Base-by-base conservation (phyloP, 768 basidiomycete species). In the Lactifluus volemus region DNA sequence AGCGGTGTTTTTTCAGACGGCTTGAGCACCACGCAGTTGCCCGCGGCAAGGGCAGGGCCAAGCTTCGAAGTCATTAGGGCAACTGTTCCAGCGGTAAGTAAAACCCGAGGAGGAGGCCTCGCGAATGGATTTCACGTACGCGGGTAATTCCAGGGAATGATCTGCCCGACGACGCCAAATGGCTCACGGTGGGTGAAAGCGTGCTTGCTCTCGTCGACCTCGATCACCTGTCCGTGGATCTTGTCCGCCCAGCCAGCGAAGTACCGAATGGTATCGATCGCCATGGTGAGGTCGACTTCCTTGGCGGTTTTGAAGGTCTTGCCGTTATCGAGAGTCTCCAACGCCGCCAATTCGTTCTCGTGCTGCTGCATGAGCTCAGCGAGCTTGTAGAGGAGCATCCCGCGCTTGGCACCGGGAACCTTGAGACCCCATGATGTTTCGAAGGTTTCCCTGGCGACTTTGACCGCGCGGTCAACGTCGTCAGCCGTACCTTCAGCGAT, bases 201-300 rank as follows among this genome's bases (percentile, higher is more conserved):
- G 53, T 84, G 72, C 73, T 82, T 84, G 34, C 57, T 64, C 63
- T 70, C 70, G 36, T 65, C 72, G 65, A 71, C 82, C 75, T 92
- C 89, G 70, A 92, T 84, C 8, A 83, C 84, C 71, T 89, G 81
- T 5, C 89, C 90, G 5, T 79, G 76, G 55, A 88, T 73, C 75
- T 95, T 96, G 76, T 94, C 93, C 21, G 92, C 89, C 85, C 89
- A 90, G 17, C 93, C 94, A 45, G 84, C 89, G 67, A 88, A 98
- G 75, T 95, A 96, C 38, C 82, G 77, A 65, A 92, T 71, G 34
- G 76, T 75, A 21, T 71, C 74, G 59, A 85, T 76, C 0, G 80
- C 71, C 55, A 72, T 72, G 0, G 68, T 67, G 2, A 88, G 69
- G 64, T 89, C 89, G 0, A 67, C 71, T 17, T 68, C 71, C 60